phyloP scores from a whole-genome alignment of 1,284 basidiomycete genomes.

The Ceratobasidium sp. region DNA sequence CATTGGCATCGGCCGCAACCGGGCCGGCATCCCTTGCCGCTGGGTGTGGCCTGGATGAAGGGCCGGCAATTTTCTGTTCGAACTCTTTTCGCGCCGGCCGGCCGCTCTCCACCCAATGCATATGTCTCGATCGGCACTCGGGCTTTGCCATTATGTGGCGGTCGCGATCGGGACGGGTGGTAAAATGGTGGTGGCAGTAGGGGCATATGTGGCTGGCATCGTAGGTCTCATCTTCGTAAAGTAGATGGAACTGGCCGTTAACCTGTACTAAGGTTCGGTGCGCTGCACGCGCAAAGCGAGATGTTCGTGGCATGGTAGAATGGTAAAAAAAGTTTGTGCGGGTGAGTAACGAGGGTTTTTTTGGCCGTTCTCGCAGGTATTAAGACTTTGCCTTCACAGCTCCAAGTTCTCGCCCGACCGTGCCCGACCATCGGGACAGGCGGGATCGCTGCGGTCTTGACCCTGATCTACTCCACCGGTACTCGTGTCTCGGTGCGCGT shows the following conservation, averaged over 20 bases:
- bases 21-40: too few species aligned
- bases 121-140: not conserved
- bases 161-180: not conserved
- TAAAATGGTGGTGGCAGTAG: not conserved
- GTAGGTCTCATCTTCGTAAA: not conserved
- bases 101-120: not conserved
- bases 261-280: not conserved
- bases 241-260: not conserved
- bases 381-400: too few species aligned
- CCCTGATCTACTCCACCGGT: too few species aligned
- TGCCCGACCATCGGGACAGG: too few species aligned
- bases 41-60: conserved; percentile 3
- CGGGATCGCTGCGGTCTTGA: too few species aligned
- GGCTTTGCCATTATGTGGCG: conserved; percentile 15
- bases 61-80: not conserved
- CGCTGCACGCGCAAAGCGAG: not conserved
- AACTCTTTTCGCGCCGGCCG: not conserved
- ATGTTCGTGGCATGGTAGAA: not conserved
- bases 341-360: too few species aligned
- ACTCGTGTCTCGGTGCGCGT: too few species aligned
- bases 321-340: not conserved
- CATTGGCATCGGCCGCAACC: too few species aligned
- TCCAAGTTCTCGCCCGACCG: too few species aligned
- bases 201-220: not conserved
- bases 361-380: too few species aligned